A percentile compares a stretch with the other conserved stretches of the same genome.
Conservation (phyloP, 768 basidiomycete species). For the Termitomyces sp. region DNA sequence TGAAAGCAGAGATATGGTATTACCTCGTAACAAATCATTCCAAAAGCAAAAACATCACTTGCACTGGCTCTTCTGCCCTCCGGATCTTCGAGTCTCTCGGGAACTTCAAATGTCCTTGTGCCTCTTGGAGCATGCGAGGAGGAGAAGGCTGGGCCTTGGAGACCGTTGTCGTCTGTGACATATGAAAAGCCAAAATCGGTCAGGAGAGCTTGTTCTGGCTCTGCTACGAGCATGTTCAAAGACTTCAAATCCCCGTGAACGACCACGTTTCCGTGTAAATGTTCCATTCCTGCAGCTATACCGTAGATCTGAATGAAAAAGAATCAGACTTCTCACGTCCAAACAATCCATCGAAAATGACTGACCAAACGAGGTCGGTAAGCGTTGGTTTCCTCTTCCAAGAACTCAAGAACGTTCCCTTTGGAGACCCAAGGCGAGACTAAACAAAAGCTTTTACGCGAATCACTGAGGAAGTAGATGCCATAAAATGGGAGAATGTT, state of each 20-base stretch:
- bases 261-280: slow-evolving; percentile 28
- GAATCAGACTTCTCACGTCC: slow-evolving; percentile 12
- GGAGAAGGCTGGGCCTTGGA: not conserved
- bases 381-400: slow-evolving; percentile 11
- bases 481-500: slow-evolving; percentile 32
- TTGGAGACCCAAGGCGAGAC: slow-evolving; percentile 33
- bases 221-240: slow-evolving; percentile 41
- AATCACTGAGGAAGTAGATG: slow-evolving; percentile 19
- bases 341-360: not conserved
- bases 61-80: not conserved
- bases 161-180: slow-evolving; percentile 12
- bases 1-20: not conserved
- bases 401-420: slow-evolving; percentile 25
- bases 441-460: slow-evolving; percentile 22
- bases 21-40: not conserved
- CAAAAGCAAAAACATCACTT: slow-evolving; percentile 1
- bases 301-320: slow-evolving; percentile 22
- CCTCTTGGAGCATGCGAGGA: not conserved
- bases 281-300: slow-evolving; percentile 24
- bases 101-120: not conserved
- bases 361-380: slow-evolving; percentile 10
- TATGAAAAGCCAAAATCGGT: slow-evolving; percentile 45
- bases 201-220: slow-evolving; percentile 33
- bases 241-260: slow-evolving; percentile 43
- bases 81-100: not conserved